Percentiles rank a stretch among this genome's conserved stretches.
These are phyloP conservation scores for Thraustochytrium striatum DNA, from an alignment of 352 stramenopile species.

Conservation along the genomic window DNA sequence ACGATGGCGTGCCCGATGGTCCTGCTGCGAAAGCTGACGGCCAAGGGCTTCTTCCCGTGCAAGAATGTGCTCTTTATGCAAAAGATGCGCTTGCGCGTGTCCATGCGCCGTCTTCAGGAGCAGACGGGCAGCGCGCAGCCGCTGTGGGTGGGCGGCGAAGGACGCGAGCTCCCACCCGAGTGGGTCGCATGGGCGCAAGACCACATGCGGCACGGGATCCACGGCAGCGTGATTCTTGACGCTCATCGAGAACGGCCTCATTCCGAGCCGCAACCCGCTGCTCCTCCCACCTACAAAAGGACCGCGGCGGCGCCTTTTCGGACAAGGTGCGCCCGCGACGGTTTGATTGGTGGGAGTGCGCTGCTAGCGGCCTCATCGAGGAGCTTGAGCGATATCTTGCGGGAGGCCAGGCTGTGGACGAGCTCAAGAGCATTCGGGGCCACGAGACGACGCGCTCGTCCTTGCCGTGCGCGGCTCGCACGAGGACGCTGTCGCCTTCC, in stretches of 20 bases:
- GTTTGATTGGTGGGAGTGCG: slow-evolving; percentile 17
- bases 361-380: background rate
- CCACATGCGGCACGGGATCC: slow-evolving; percentile 18
- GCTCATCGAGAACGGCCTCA: slow-evolving; percentile 29
- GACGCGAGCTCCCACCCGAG: slow-evolving; percentile 23
- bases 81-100: slow-evolving; percentile 21
- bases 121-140: background rate
- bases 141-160: background rate
- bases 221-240: slow-evolving; percentile 35
- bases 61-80: slow-evolving; percentile 43
- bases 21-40: slow-evolving; percentile 35
- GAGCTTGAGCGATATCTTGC: slow-evolving; percentile 31
- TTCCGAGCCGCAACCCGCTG: slow-evolving; percentile 2
- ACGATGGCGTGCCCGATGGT: background rate
- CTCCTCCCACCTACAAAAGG: background rate
- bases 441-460: slow-evolving; percentile 2
- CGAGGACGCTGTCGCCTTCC: background rate
- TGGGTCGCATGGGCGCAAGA: slow-evolving; percentile 35
- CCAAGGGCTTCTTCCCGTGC: slow-evolving; percentile 44
- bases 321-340: background rate
- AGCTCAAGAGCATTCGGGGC: background rate
- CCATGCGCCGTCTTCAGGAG: slow-evolving; percentile 11
- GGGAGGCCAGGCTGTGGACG: slow-evolving; percentile 18
- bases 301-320: slow-evolving; percentile 1
- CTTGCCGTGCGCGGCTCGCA: slow-evolving; percentile 8